A percentile compares a stretch with the other conserved stretches of the same genome.
phyloP scores from a whole-genome alignment of 768 basidiomycete species.

The Baorangia bicolor region DNA sequence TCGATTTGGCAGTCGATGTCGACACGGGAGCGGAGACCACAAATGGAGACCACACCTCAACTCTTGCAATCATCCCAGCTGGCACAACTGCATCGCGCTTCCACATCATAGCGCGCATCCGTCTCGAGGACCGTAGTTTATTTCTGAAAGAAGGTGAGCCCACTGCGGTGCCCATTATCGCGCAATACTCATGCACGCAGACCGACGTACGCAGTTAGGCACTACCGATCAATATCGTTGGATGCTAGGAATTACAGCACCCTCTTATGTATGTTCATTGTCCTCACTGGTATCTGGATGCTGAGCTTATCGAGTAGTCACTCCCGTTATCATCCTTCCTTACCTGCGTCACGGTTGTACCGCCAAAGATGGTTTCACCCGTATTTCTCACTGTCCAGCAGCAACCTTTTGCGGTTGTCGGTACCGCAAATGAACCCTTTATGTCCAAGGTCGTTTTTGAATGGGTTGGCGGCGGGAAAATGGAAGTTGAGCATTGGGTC shows the following conservation, averaged over 20 bases:
- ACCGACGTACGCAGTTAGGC: constrained; percentile 27
- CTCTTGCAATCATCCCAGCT: constrained; percentile 6
- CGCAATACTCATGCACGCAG: constrained; percentile 26
- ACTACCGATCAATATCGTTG: constrained; percentile 44
- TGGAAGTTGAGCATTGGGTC: constrained; percentile 52
- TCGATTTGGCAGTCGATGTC: constrained; percentile 31
- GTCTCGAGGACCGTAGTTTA: constrained; percentile 44
- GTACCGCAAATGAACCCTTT: constrained; percentile 45
- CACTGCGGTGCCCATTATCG: neutral
- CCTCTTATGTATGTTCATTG: constrained; percentile 43
- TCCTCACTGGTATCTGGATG: neutral
- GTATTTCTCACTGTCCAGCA: constrained; percentile 33
- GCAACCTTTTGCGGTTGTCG: constrained; percentile 41
- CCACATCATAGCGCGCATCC: constrained; percentile 45
- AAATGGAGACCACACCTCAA: neutral
- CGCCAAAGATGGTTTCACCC: constrained; percentile 33
- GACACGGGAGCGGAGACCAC: neutral
- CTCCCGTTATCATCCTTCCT: constrained; percentile 34
- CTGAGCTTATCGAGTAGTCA: constrained; percentile 18
- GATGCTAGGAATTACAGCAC: constrained; percentile 44
- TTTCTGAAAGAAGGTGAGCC: constrained; percentile 41
- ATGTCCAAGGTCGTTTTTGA: constrained; percentile 41
- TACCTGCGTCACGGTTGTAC: constrained; percentile 38
- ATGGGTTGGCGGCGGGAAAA: constrained; percentile 44
- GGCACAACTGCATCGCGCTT: constrained; percentile 38